Percentiles rank a stretch among this genome's conserved stretches.
phyloP scores from a whole-genome alignment of 345 rosid genomes.

The Brassica cretica region DNA sequence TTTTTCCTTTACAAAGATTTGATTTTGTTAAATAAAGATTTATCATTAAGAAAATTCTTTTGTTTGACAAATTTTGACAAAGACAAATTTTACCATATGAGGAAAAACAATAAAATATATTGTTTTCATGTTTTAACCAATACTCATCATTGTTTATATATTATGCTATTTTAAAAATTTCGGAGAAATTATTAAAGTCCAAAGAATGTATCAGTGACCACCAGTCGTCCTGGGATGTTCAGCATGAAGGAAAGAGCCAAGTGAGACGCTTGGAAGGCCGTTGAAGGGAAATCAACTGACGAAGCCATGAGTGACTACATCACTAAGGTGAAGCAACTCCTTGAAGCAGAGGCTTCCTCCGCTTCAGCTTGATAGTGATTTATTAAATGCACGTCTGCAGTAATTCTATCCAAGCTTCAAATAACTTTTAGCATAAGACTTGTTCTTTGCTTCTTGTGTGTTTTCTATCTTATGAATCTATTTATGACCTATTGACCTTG shows the following conservation, averaged over 20 bases:
- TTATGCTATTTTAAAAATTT: background rate
- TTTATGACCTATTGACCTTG: too few relatives aligned
- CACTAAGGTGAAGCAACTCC: constrained; percentile 76
- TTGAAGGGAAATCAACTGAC: constrained; percentile 76
- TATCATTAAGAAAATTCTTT: too few relatives aligned
- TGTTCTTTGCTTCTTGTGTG: constrained; percentile 30
- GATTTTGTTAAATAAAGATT: too few relatives aligned
- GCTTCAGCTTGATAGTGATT: constrained; percentile 42
- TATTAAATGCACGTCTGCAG: constrained; percentile 5
- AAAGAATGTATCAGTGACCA: background rate
- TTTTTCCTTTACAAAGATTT: too few relatives aligned
- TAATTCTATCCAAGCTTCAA: constrained; percentile 16
- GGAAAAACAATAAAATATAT: background rate
- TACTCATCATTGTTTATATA: background rate
- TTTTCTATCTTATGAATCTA: background rate
- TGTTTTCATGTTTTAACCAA: background rate
- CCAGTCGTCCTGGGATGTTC: constrained; percentile 82
- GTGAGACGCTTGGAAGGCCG: constrained; percentile 99
- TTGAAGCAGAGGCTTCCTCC: constrained; percentile 51
- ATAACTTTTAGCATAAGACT: constrained; percentile 32
- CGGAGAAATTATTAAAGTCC: background rate
- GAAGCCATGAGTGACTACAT: constrained; percentile 77
- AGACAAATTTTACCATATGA: background rate
- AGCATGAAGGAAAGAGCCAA: constrained; percentile 77
- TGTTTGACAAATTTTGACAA: background rate